These are phyloP conservation scores for Gentiana straminea DNA, from an alignment of 257 asterid species.

Conservation along the genomic window DNA sequence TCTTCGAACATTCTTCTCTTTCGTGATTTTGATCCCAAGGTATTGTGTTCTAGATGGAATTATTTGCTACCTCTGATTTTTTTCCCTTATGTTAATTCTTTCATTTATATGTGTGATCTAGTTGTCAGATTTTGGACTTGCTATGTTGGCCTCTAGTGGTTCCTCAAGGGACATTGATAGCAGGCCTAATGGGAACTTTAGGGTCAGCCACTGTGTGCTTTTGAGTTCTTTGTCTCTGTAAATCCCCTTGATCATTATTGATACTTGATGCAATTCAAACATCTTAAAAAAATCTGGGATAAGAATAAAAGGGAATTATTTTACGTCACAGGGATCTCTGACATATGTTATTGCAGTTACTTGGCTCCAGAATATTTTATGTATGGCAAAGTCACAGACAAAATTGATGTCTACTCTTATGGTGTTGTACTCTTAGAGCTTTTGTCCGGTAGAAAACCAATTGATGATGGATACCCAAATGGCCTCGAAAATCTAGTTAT, in stretches of 20 bases:
- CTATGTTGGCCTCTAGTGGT: constrained; percentile 61
- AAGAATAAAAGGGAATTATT: neutral
- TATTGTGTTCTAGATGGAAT: constrained; percentile 85
- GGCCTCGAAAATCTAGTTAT: constrained; percentile 88
- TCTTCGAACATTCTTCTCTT: constrained; percentile 87
- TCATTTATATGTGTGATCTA: too few species aligned
- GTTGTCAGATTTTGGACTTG: constrained; percentile 95
- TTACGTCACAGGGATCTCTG: neutral
- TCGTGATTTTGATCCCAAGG: constrained; percentile 62
- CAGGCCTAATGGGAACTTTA: constrained; percentile 82
- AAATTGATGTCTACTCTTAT: constrained; percentile 77
- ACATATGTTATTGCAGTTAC: too few species aligned
- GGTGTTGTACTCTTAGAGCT: constrained; percentile 79
- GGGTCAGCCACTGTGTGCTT: constrained; percentile 79
- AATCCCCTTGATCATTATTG: too few species aligned
- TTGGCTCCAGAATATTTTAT: constrained; percentile 74
- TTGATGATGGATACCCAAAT: constrained; percentile 89
- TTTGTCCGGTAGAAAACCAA: constrained; percentile 78
- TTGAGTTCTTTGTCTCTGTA: too few species aligned
- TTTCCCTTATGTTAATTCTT: too few species aligned
- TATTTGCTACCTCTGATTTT: constrained; percentile 62
- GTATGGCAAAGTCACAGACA: constrained; percentile 84
- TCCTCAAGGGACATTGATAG: constrained; percentile 39
- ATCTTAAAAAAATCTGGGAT: too few species aligned
- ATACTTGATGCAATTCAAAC: too few species aligned